Base-by-base conservation (phyloP, 2,329 filamentous ascomycete genomes). In the Ophiostoma sp. region DNA sequence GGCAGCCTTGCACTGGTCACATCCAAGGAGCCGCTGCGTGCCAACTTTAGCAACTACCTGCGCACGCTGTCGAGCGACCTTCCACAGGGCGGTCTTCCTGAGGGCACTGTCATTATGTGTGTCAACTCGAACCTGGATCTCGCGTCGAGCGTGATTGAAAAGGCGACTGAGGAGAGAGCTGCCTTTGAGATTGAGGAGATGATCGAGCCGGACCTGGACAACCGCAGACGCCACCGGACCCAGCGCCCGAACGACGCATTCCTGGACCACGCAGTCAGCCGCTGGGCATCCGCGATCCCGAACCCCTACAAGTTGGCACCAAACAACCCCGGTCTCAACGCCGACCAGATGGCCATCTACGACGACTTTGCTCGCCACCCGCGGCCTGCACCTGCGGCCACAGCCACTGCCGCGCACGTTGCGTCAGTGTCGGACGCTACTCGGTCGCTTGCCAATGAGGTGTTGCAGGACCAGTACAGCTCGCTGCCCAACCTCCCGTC, bases 21-120 rank as follows among this genome's bases (percentile, higher is more conserved):
- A 3, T 98, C 94, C 77, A 99, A 98, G 80, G 95, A 99, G 79
- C 95, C 95, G 20, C 84, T 99, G 20, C 89, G 95, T 72, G 95
- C 96, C 79, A 98, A 96, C 80, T 96, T 99, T 79, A 96, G 91
- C 69, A 99, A 98, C 80, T 96, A 98, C 77, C 93, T 99, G 79
- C 90, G 95, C 68, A 84, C 84, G 67, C 79, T 89, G n/a, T 85
- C 87, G 3, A 82, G 80, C 67, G 87, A 89, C 52, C 85, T 96
- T 52, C 89, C 92, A 69, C 90, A 92, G 69, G 91, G 65, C 8
- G 68, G 92, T 20, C 85, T 99, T 72, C 93, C 95, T 0, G 95
- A 99, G 80, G 95, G 95, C 7, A 92, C 95, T 41, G 95, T 99
- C 72, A 87, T 98, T 70, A 97, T 99, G 92, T 98, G 96, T 79